Conservation (phyloP, 2,329 filamentous ascomycete genomes). For the Fusarium tupiense region DNA sequence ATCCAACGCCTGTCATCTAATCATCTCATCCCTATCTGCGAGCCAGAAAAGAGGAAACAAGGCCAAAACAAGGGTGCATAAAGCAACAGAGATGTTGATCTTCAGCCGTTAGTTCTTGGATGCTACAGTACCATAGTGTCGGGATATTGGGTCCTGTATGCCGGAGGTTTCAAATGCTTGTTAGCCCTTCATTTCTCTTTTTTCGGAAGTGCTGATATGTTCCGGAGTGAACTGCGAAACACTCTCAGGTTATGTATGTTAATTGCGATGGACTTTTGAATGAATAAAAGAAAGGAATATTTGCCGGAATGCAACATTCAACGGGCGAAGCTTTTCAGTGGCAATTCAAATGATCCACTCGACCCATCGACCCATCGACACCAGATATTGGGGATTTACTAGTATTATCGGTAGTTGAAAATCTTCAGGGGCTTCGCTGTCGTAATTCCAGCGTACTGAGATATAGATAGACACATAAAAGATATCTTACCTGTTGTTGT, state of each 20-base stretch:
- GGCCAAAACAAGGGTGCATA: neutral
- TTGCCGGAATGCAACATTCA: constrained; percentile 2
- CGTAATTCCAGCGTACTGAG: neutral
- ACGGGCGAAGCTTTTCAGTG: neutral
- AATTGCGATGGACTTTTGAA: neutral
- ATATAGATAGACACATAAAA: neutral
- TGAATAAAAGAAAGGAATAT: neutral
- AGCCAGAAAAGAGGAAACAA: neutral
- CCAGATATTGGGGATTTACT: neutral
- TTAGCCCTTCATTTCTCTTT: neutral
- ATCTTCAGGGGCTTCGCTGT: constrained; percentile 2
- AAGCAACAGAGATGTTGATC: constrained; percentile 17
- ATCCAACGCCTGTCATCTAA: neutral
- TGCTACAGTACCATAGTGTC: constrained; percentile 3
- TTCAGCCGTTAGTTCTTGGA: neutral
- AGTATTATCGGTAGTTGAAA: constrained; percentile 7
- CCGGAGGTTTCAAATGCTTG: constrained; percentile 2
- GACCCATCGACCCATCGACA: neutral
- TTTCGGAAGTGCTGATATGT: neutral
- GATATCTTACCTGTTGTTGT: neutral
- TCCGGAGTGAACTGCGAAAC: neutral
- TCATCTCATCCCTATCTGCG: neutral
- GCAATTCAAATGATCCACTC: neutral
- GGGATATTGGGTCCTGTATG: neutral
- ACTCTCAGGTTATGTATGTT: neutral